Base-by-base conservation (phyloP, 2,329 filamentous ascomycete genomes). In the Pseudogymnoascus sp. region DNA sequence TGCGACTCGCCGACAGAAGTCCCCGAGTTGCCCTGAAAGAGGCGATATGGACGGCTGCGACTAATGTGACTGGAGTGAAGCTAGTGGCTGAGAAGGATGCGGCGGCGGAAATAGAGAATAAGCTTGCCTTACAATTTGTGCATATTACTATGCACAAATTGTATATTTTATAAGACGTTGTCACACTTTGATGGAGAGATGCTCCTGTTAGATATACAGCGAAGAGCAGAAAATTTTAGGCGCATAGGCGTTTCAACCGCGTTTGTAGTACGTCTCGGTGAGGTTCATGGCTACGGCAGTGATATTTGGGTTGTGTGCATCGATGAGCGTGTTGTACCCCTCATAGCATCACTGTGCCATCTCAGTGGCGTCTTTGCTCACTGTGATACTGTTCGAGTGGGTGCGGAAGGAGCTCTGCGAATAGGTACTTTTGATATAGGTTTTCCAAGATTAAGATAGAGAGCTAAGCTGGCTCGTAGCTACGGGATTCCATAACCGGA, bases 161-260 rank as follows among this genome's bases (percentile, higher is more conserved):
- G 13, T 37, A 37, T 37, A 6, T 37, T 37, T n/a, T 6, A 37
- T n/a, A 37, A 6, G 6, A 37, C 35, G 35, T 37, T 14, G 14
- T 37, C 14, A 6, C 35, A n/a, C 24, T 26, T 33, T 16, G 14
- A 19, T 8, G 11, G 37, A 14, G 37, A 26, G 19, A 4, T 61
- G 14, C 13, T 62, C n/a, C 13, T 59, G 26, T 59, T n/a, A 62
- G 6, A 14, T 35, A 29, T 38, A 62, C 26, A 62, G 24, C 6
- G 61, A 47, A 24, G 29, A 47, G 13, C 31, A 56, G n/a, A 62
- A 37, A 13, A 62, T 47, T 35, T 62, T 59, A 14, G 37, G 47
- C 10, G 61, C 61, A n/a, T 62, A 47, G 2, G 47, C 44, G 7
- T 59, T 59, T 19, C 61, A 31, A 31, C 61, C 61, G 8, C 47